phyloP scores from a whole-genome alignment of 208 protist species.

The Trypanosoma brucei region DNA sequence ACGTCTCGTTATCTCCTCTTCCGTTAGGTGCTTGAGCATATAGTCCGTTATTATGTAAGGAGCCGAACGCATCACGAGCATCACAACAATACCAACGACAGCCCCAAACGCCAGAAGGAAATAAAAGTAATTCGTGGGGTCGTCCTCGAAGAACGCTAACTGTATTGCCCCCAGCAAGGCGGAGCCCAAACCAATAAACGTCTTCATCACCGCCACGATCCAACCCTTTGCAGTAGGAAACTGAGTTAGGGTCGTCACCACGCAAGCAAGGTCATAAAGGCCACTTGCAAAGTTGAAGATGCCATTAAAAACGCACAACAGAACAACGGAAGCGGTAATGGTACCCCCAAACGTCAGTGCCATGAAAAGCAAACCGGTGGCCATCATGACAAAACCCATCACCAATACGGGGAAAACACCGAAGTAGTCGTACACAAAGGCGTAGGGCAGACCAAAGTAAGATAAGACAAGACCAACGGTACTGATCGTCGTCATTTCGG shows the following conservation, averaged over 20 bases:
- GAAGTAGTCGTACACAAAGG: constrained; percentile 68
- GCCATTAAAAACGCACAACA: constrained; percentile 48
- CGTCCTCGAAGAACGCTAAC: constrained; percentile 61
- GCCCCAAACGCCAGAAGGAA: constrained; percentile 38
- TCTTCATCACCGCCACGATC: constrained; percentile 84
- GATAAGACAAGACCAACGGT: constrained; percentile 43
- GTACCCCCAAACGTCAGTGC: constrained; percentile 51
- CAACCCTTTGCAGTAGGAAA: constrained; percentile 75
- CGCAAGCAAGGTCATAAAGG: constrained; percentile 62
- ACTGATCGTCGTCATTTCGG: constrained; percentile 70
- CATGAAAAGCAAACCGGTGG: constrained; percentile 44
- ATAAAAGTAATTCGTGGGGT: constrained; percentile 34
- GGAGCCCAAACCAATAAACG: constrained; percentile 77
- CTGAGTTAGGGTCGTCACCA: constrained; percentile 74
- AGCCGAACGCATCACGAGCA: constrained; percentile 1
- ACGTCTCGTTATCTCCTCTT: constrained; percentile 27
- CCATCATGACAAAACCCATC: constrained; percentile 40
- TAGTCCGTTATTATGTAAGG: constrained; percentile 65
- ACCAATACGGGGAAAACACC: constrained; percentile 62
- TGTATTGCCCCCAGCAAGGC: constrained; percentile 65
- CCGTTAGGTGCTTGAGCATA: constrained; percentile 36
- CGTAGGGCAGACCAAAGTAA: constrained; percentile 48
- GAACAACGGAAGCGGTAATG: constrained; percentile 42
- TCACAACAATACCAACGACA: constrained; percentile 41
- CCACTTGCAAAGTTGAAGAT: constrained; percentile 41